A percentile compares a stretch with the other conserved stretches of the same genome.
Conservation (phyloP, 1,284 basidiomycete species). For the Termitomyces sp. region DNA sequence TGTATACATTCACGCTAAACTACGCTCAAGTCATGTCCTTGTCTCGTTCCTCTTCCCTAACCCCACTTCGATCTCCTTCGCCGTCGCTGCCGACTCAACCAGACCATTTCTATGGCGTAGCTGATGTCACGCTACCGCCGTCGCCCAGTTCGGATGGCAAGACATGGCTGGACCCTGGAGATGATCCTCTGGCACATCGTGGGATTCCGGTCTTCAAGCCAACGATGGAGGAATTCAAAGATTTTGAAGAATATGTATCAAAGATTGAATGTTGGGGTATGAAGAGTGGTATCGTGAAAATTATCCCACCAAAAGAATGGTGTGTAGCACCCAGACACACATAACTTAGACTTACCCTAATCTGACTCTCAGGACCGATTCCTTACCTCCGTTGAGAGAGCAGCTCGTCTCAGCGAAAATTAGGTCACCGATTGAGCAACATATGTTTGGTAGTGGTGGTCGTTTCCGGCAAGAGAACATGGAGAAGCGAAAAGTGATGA, state of each 20-base stretch:
- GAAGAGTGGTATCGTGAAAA: constrained; percentile 87
- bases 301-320: constrained; percentile 93
- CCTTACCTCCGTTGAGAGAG: constrained; percentile 63
- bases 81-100: constrained; percentile 59
- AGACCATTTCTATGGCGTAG: constrained; percentile 73
- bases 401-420: constrained; percentile 74
- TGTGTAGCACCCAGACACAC: constrained; percentile 31
- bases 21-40: constrained; percentile 22
- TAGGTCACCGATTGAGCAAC: constrained; percentile 85
- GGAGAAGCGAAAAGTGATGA: constrained; percentile 80
- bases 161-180: constrained; percentile 69
- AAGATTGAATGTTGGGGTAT: constrained; percentile 84
- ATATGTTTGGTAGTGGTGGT: constrained; percentile 81
- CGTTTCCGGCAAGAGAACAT: constrained; percentile 90
- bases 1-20: background rate
- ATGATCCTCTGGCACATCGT: constrained; percentile 79
- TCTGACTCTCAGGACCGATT: constrained; percentile 51
- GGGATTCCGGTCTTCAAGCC: constrained; percentile 95
- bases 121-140: constrained; percentile 45
- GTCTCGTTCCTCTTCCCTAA: constrained; percentile 42
- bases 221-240: constrained; percentile 80
- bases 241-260: constrained; percentile 87
- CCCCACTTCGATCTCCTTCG: constrained; percentile 50
- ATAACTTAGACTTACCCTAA: background rate
- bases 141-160: constrained; percentile 57